These are phyloP conservation scores for Gnomoniopsis smithogilvyi DNA, from an alignment of 2,329 filamentous ascomycete genomes.

Conservation along the genomic window DNA sequence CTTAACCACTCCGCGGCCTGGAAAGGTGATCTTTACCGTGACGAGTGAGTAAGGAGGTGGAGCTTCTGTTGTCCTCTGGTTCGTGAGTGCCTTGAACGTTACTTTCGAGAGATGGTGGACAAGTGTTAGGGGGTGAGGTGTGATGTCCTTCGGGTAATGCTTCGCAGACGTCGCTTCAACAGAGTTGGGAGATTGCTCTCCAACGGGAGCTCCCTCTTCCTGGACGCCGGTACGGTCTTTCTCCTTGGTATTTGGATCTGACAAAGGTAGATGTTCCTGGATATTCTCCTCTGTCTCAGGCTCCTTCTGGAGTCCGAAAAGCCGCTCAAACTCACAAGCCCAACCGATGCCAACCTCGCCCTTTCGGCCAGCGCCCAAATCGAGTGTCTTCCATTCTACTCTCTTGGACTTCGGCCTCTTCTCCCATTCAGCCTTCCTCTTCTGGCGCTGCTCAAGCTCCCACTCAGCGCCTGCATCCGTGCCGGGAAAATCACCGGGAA, in stretches of 20 bases:
- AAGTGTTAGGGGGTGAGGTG: slow-evolving; percentile 22
- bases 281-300: slow-evolving; percentile 12
- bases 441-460: slow-evolving; percentile 65
- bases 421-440: slow-evolving; percentile 65
- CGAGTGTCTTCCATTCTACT: slow-evolving; percentile 68
- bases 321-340: slow-evolving; percentile 75
- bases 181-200: slow-evolving; percentile 12
- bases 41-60: slow-evolving; percentile 42
- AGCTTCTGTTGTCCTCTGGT: slow-evolving; percentile 22
- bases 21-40: slow-evolving; percentile 64
- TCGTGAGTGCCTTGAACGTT: slow-evolving; percentile 28
- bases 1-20: slow-evolving; percentile 66
- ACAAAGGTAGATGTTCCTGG: not conserved
- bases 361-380: slow-evolving; percentile 69
- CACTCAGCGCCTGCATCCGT: slow-evolving; percentile 76
- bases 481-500: slow-evolving; percentile 79
- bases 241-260: slow-evolving; percentile 11
- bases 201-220: slow-evolving; percentile 14
- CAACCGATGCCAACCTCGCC: slow-evolving; percentile 83
- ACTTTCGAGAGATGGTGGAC: slow-evolving; percentile 36
- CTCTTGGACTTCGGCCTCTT: slow-evolving; percentile 79
- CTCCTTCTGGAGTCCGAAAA: slow-evolving; percentile 44
- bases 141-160: not conserved
- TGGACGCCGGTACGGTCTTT: slow-evolving; percentile 22
- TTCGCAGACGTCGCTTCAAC: not conserved